A percentile compares a stretch with the other conserved stretches of the same genome.
Conservation (phyloP, 345 rosid species). For the Eucalyptus erythrocorys region DNA sequence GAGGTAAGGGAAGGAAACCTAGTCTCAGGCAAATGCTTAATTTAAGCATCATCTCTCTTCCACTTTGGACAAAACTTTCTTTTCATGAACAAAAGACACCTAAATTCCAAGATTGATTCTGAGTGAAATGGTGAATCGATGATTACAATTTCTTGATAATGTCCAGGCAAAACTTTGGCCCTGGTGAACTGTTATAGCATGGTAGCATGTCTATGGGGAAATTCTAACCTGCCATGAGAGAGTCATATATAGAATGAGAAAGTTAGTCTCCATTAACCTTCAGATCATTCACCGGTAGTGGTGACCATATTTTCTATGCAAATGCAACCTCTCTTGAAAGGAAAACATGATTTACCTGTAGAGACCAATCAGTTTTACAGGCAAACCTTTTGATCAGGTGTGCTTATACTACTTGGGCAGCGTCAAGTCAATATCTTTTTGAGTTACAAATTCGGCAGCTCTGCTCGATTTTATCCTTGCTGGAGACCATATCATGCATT, state of each 20-base stretch:
- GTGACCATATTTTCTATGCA: background rate
- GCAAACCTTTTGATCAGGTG: background rate
- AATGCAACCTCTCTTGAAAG: background rate
- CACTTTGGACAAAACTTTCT: background rate
- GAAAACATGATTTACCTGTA: background rate
- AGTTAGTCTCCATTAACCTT: background rate
- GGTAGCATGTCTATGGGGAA: too few species aligned
- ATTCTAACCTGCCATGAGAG: background rate
- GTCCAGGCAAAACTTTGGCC: background rate
- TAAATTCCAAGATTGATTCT: background rate
- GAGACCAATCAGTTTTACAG: background rate
- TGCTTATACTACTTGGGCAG: background rate
- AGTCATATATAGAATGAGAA: background rate
- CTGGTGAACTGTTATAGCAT: too few species aligned
- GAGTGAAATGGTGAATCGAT: background rate
- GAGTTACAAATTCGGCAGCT: background rate
- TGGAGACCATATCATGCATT: background rate
- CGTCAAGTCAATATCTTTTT: background rate
- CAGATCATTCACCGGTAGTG: background rate
- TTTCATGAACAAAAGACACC: background rate
- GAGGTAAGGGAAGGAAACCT: constrained; percentile 23
- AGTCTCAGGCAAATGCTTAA: background rate
- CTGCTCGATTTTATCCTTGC: background rate
- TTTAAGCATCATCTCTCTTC: background rate
- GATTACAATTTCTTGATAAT: background rate